Percentiles rank a stretch among this genome's conserved stretches.
phyloP scores from a whole-genome alignment of 768 basidiomycete genomes.

The Pholiota molesta region DNA sequence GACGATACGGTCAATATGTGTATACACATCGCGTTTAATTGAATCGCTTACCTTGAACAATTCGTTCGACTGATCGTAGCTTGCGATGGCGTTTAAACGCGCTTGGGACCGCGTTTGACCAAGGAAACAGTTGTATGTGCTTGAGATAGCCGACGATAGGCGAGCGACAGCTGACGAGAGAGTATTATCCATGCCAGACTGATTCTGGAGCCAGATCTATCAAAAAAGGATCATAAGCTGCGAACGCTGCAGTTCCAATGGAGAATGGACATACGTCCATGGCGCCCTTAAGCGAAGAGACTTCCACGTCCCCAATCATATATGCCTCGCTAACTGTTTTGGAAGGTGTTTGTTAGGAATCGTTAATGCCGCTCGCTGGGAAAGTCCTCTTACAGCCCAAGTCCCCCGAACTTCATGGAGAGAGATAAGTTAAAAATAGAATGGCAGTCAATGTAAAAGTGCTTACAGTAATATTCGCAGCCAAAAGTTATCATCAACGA shows the following conservation, averaged over 20 bases:
- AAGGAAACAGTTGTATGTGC: conserved; percentile 70
- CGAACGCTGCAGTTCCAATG: conserved; percentile 10
- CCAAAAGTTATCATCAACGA: conserved; percentile 69
- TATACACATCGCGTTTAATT: background rate
- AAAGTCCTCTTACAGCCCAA: conserved; percentile 57
- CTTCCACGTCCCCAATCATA: conserved; percentile 72
- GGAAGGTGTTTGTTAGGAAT: conserved; percentile 13
- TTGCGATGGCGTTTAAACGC: conserved; percentile 79
- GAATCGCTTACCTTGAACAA: conserved; percentile 65
- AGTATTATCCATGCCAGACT: conserved; percentile 57
- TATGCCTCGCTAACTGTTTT: conserved; percentile 72
- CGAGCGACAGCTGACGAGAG: conserved; percentile 59
- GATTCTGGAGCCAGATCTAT: conserved; percentile 74
- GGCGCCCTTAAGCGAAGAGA: conserved; percentile 57
- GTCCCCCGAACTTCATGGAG: conserved; percentile 54
- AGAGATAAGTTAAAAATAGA: conserved; percentile 23
- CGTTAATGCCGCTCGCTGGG: conserved; percentile 7
- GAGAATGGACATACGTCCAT: conserved; percentile 58
- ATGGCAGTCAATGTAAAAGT: conserved; percentile 11
- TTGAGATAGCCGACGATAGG: conserved; percentile 59
- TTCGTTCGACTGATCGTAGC: conserved; percentile 92
- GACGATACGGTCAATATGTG: background rate
- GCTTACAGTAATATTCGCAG: conserved; percentile 64
- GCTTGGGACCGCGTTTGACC: conserved; percentile 76
- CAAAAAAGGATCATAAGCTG: conserved; percentile 11